phyloP scores from a whole-genome alignment of 164 flowering plant species.

The Platanus orientalis region DNA sequence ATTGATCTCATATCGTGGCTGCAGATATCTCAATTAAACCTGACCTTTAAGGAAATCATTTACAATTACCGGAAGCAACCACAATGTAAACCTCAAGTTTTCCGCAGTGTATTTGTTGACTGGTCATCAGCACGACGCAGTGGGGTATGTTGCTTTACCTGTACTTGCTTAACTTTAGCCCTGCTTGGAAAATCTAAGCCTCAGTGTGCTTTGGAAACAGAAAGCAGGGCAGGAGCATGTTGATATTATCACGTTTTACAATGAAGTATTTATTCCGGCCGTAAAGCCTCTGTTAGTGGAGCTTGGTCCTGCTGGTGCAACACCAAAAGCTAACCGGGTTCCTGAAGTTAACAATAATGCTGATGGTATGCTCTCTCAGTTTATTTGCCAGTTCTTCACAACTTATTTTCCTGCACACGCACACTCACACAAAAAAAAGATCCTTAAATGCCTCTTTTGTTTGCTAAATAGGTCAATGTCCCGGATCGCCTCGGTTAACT shows the following conservation, averaged over 20 bases:
- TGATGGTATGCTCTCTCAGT: conserved; percentile 42
- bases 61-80: conserved; percentile 88
- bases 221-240: conserved; percentile 76
- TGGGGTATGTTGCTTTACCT: conserved; percentile 51
- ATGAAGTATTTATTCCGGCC: conserved; percentile 76
- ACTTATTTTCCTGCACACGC: no score
- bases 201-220: conserved; percentile 42
- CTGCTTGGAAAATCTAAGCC: conserved; percentile 15
- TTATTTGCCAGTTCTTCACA: background rate
- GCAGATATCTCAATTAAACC: conserved; percentile 81
- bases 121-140: conserved; percentile 52
- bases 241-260: conserved; percentile 88
- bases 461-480: conserved; percentile 57
- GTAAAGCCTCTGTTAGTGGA: conserved; percentile 82
- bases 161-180: conserved; percentile 1
- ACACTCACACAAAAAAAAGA: background rate
- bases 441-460: conserved; percentile 6
- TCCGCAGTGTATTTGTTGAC: conserved; percentile 81
- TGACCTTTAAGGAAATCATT: conserved; percentile 84
- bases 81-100: conserved; percentile 88
- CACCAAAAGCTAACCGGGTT: conserved; percentile 29
- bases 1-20: conserved; percentile 12
- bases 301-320: conserved; percentile 59
- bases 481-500: conserved; percentile 73
- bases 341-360: conserved; percentile 44